Evolutionary conservation across 192 early-diverging fungal genomes (phyloP).

Genomic region (Coemansia sp.): DNA sequence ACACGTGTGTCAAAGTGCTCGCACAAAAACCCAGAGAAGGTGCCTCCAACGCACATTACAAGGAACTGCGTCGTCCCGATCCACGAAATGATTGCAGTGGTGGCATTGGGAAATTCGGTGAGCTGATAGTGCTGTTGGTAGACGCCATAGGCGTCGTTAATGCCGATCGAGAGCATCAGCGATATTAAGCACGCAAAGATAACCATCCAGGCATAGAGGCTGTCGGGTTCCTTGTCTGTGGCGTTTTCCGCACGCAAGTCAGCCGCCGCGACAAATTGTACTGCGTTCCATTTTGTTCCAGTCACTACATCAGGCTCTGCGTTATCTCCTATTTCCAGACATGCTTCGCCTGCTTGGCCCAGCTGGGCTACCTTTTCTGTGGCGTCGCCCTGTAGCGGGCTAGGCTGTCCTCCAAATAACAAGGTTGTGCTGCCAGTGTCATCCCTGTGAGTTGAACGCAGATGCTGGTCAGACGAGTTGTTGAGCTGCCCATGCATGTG

Average conservation of each 20-base stretch:
- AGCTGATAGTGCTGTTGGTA: slow-evolving; percentile 57
- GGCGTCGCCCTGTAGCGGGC: background rate
- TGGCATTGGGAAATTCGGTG: slow-evolving; percentile 44
- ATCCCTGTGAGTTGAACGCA: background rate
- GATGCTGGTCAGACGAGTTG: background rate
- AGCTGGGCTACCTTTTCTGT: background rate
- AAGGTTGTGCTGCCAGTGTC: background rate
- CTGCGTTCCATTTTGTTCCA: slow-evolving; percentile 9
- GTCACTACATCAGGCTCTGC: background rate
- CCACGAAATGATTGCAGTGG: slow-evolving; percentile 53
- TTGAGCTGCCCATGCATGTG: background rate
- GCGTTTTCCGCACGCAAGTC: slow-evolving; percentile 48
- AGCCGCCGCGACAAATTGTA: slow-evolving; percentile 40
- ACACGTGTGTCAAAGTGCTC: slow-evolving; percentile 56
- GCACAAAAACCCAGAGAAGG: slow-evolving; percentile 53
- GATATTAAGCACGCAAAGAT: slow-evolving; percentile 48
- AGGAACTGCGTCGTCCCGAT: slow-evolving; percentile 53
- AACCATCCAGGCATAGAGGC: slow-evolving; percentile 52
- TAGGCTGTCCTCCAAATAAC: slow-evolving; percentile 1
- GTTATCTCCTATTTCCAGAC: background rate
- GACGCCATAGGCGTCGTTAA: slow-evolving; percentile 57
- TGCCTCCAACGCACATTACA: slow-evolving; percentile 40
- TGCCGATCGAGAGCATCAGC: slow-evolving; percentile 56
- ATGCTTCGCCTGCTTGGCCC: background rate
- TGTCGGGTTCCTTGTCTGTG: slow-evolving; percentile 47